A percentile compares a stretch with the other conserved stretches of the same genome.
These are phyloP conservation scores for Spinellus fusiger DNA, from an alignment of 192 early-diverging fungal species.

Conservation along the genomic window DNA sequence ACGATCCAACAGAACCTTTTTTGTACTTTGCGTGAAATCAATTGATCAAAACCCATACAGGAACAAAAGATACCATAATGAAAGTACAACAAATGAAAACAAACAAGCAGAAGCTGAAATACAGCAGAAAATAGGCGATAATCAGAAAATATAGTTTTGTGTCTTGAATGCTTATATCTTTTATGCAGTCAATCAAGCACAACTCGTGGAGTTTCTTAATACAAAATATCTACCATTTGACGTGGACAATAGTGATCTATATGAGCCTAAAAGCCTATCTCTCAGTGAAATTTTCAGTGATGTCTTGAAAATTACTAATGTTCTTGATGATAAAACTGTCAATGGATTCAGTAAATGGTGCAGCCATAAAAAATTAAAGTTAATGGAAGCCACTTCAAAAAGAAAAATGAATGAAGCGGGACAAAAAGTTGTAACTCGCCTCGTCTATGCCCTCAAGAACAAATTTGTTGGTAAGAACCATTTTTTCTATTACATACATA, in stretches of 20 bases:
- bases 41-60: no score
- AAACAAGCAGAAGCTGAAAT: no score
- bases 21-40: no score
- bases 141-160: no score
- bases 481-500: conserved; percentile 7
- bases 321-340: conserved; percentile 5
- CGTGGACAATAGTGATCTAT: conserved; percentile 2
- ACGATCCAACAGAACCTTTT: background rate
- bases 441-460: background rate
- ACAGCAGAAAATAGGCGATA: no score
- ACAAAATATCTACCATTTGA: conserved; percentile 4
- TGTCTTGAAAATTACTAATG: conserved; percentile 2
- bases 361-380: background rate
- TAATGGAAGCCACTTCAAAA: conserved; percentile 3
- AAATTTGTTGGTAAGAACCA: conserved; percentile 7
- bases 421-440: conserved; percentile 8
- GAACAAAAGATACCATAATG: no score
- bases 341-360: conserved; percentile 5
- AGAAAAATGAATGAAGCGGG: conserved; percentile 4
- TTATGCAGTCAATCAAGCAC: background rate
- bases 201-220: background rate
- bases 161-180: no score
- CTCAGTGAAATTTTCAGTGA: background rate
- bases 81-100: no score
- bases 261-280: conserved; percentile 6